phyloP scores from a whole-genome alignment of 179 eudicot genomes.

The Carnegiea gigantea region DNA sequence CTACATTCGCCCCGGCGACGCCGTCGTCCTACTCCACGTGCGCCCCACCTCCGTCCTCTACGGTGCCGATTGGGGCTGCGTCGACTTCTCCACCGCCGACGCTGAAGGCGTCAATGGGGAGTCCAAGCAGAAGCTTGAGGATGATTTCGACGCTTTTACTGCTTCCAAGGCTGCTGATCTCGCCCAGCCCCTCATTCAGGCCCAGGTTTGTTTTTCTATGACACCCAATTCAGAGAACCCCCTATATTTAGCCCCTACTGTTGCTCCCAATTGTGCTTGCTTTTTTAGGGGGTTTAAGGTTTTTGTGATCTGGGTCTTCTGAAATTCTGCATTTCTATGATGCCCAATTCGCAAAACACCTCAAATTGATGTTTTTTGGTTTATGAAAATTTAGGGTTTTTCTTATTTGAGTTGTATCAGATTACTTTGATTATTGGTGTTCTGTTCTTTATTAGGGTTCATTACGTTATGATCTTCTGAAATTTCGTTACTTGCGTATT shows the following conservation, averaged over 20 bases:
- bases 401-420: neutral
- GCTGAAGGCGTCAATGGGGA: constrained; percentile 14
- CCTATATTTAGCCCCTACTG: neutral
- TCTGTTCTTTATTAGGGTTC: neutral
- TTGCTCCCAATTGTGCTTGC: neutral
- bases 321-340: neutral
- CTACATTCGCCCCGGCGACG: constrained; percentile 70
- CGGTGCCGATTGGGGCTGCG: constrained; percentile 82
- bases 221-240: neutral
- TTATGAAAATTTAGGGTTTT: neutral
- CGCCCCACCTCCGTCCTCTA: constrained; percentile 74
- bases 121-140: constrained; percentile 53
- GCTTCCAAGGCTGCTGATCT: constrained; percentile 54
- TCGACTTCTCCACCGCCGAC: constrained; percentile 34
- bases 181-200: constrained; percentile 57
- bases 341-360: neutral
- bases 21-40: constrained; percentile 60
- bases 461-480: neutral
- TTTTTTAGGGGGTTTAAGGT: neutral
- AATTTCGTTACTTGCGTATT: neutral
- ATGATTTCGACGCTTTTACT: constrained; percentile 67
- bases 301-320: neutral
- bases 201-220: constrained; percentile 23
- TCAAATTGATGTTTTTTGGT: no score
- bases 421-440: neutral